A percentile compares a stretch with the other conserved stretches of the same genome.
These are phyloP conservation scores for Leccinum barrowsii DNA, from an alignment of 768 basidiomycete species.

Conservation along the genomic window DNA sequence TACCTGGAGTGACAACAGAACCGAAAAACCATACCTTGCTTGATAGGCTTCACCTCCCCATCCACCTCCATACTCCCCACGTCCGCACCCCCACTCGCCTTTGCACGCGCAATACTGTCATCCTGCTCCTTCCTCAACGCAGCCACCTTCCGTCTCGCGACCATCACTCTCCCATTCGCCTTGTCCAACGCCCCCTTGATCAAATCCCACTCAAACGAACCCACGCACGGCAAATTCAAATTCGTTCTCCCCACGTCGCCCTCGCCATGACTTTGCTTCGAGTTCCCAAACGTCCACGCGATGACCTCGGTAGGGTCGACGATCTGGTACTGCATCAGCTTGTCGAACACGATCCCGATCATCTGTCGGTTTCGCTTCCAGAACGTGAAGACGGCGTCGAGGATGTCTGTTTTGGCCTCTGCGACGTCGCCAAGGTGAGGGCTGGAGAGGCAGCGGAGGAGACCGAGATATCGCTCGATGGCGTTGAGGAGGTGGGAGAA, in stretches of 20 bases:
- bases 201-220: slow-evolving; percentile 80
- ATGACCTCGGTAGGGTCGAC: slow-evolving; percentile 93
- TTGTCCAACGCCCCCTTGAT: slow-evolving; percentile 83
- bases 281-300: slow-evolving; percentile 71
- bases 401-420: slow-evolving; percentile 67
- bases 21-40: slow-evolving; percentile 26
- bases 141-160: slow-evolving; percentile 70
- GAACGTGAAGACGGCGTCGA: slow-evolving; percentile 68
- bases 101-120: slow-evolving; percentile 72
- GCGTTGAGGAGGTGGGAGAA: slow-evolving; percentile 98
- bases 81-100: slow-evolving; percentile 55
- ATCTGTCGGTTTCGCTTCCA: slow-evolving; percentile 87
- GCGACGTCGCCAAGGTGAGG: slow-evolving; percentile 34
- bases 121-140: slow-evolving; percentile 85
- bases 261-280: slow-evolving; percentile 35
- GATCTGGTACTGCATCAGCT: slow-evolving; percentile 97
- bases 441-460: slow-evolving; percentile 60
- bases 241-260: slow-evolving; percentile 34
- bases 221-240: slow-evolving; percentile 36
- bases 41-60: slow-evolving; percentile 63
- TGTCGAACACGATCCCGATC: slow-evolving; percentile 91
- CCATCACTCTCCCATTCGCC: slow-evolving; percentile 82
- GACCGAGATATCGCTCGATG: slow-evolving; percentile 86
- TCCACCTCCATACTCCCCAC: slow-evolving; percentile 62
- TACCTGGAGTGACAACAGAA: background rate